Conservation (phyloP, 2,329 filamentous ascomycete genomes). For the Monosporascus sp. region DNA sequence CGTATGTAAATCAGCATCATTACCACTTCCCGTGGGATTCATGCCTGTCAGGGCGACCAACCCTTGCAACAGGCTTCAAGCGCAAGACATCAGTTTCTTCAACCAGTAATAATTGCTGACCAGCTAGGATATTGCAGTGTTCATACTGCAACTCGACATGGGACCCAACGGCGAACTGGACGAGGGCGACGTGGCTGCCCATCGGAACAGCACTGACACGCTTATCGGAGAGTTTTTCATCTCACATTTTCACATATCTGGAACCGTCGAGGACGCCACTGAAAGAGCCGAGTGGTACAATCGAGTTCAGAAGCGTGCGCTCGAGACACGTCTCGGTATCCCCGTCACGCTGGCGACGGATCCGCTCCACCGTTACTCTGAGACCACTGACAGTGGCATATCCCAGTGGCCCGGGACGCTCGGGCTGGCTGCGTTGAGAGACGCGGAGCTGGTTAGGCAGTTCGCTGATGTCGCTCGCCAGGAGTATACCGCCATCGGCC, state of each 20-base stretch:
- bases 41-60: no score
- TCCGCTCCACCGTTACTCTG: conserved; percentile 39
- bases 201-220: conserved; percentile 24
- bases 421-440: conserved; percentile 43
- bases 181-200: conserved; percentile 1
- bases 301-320: conserved; percentile 34
- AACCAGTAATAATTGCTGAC: no score
- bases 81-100: no score
- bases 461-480: conserved; percentile 45
- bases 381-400: conserved; percentile 38
- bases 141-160: conserved; percentile 29
- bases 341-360: conserved; percentile 44
- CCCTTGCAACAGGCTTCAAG: no score
- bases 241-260: conserved; percentile 43
- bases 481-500: conserved; percentile 37
- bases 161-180: conserved; percentile 20
- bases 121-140: conserved; percentile 9
- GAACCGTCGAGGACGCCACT: conserved; percentile 33
- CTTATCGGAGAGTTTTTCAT: conserved; percentile 29
- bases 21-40: no score
- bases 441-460: conserved; percentile 34
- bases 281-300: conserved; percentile 35
- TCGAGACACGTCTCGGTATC: conserved; percentile 42
- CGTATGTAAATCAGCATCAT: conserved; percentile 21
- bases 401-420: conserved; percentile 48